phyloP scores from a whole-genome alignment of 2,329 filamentous ascomycete genomes.

The Colletotrichum costaricense region DNA sequence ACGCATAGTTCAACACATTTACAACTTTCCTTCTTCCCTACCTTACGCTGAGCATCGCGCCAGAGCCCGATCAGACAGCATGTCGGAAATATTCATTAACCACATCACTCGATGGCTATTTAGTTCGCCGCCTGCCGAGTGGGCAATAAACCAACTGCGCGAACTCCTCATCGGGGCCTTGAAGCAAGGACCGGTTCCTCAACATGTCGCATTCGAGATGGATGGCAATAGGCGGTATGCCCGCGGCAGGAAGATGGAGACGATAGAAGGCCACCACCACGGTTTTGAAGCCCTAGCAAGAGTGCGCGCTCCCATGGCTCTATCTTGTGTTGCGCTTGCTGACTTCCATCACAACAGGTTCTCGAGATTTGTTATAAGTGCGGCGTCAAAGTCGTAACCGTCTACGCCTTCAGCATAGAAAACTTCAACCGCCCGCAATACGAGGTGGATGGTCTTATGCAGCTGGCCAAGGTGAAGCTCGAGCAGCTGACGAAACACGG shows the following conservation, averaged over 20 bases:
- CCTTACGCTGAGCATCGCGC: constrained; percentile 1
- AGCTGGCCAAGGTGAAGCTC: constrained; percentile 95
- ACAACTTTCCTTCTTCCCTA: neutral
- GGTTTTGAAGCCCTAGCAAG: constrained; percentile 95
- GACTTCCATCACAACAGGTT: constrained; percentile 66
- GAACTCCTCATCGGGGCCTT: constrained; percentile 90
- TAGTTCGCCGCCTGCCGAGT: constrained; percentile 91
- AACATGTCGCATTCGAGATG: constrained; percentile 99
- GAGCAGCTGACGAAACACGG: constrained; percentile 93
- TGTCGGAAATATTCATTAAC: constrained; percentile 66
- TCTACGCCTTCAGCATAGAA: constrained; percentile 98
- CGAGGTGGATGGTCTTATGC: constrained; percentile 97
- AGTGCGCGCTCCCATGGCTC: constrained; percentile 58
- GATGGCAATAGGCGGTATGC: constrained; percentile 97
- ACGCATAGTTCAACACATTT: neutral
- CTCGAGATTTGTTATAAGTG: constrained; percentile 98
- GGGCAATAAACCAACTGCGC: constrained; percentile 81
- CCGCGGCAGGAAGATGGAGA: constrained; percentile 90
- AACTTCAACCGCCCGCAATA: constrained; percentile 98
- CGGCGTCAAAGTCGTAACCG: constrained; percentile 94
- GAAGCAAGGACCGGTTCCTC: constrained; percentile 89
- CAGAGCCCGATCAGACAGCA: constrained; percentile 41
- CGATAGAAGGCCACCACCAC: constrained; percentile 93
- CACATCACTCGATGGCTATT: constrained; percentile 76
- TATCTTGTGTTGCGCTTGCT: constrained; percentile 23